A percentile compares a stretch with the other conserved stretches of the same genome.
Evolutionary conservation across 140 eudicot genomes (phyloP).

Genomic region (Stevia rebaudiana): DNA sequence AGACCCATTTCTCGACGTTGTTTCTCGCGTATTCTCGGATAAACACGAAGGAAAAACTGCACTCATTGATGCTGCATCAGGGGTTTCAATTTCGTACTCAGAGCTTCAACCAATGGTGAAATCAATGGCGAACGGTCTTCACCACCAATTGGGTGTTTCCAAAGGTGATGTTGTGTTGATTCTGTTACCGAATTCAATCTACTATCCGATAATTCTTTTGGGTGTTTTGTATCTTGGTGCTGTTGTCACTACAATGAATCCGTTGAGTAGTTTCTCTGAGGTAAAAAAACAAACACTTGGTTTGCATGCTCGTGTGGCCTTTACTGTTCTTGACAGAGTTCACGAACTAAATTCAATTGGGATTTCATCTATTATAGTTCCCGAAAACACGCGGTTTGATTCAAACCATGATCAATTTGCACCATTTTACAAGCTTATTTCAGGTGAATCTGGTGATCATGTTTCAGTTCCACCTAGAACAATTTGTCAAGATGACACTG

Average conservation of each 20-base stretch:
- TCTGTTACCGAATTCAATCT: constrained; percentile 59
- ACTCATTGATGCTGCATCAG: constrained; percentile 64
- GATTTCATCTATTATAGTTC: constrained; percentile 39
- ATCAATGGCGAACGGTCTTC: constrained; percentile 66
- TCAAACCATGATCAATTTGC: neutral
- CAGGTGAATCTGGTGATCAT: constrained; percentile 35
- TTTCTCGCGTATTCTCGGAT: constrained; percentile 57
- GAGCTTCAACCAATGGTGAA: constrained; percentile 44
- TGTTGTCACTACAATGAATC: constrained; percentile 68
- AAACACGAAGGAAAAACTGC: constrained; percentile 55
- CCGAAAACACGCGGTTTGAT: constrained; percentile 24
- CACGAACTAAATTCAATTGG: constrained; percentile 35
- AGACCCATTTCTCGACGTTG: constrained; percentile 65
- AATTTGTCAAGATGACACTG: constrained; percentile 61
- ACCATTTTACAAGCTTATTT: constrained; percentile 36
- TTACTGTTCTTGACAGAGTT: constrained; percentile 30
- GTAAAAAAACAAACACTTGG: constrained; percentile 51
- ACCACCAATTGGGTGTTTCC: constrained; percentile 45
- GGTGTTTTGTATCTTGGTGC: constrained; percentile 72
- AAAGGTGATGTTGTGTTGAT: constrained; percentile 76
- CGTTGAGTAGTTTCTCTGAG: constrained; percentile 60
- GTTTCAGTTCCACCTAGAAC: constrained; percentile 29
- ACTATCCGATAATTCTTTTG: constrained; percentile 51
- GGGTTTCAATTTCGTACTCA: constrained; percentile 42
- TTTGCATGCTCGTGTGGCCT: constrained; percentile 34